A percentile compares a stretch with the other conserved stretches of the same genome.
Conservation (phyloP, 495 filamentous ascomycete species). For the Articulospora tetracladia region DNA sequence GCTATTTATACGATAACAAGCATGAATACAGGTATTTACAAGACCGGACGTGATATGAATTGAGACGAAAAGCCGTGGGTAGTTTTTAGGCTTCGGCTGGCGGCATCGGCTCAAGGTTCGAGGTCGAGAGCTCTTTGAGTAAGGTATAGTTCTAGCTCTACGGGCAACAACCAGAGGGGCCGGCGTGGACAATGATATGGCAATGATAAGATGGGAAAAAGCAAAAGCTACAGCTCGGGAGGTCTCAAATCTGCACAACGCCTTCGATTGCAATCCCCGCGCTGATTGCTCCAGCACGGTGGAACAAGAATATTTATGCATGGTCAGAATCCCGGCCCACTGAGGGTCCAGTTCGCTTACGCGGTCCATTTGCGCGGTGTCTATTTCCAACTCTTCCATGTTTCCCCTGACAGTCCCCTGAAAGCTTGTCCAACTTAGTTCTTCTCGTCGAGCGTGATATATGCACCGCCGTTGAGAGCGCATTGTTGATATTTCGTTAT, state of each 20-base stretch:
- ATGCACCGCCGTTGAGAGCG: background rate
- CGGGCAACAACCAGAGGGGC: background rate
- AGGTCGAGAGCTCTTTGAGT: background rate
- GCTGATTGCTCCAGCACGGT: background rate
- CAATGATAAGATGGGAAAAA: background rate
- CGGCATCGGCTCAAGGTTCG: background rate
- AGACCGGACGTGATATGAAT: background rate
- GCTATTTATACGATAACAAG: background rate
- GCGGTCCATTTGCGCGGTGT: background rate
- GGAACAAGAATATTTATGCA: background rate
- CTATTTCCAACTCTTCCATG: background rate
- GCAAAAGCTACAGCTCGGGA: background rate
- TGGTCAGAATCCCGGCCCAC: background rate
- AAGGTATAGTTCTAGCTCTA: too few relatives aligned
- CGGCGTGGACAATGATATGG: background rate
- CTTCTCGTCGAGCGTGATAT: background rate
- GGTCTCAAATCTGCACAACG: background rate
- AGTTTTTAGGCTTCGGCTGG: background rate
- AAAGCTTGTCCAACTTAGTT: background rate
- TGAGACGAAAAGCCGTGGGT: background rate
- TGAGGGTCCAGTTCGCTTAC: background rate
- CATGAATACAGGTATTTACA: constrained; percentile 1
- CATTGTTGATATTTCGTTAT: background rate
- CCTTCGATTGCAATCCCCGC: background rate
- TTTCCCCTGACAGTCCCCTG: background rate